Percentiles rank a stretch among this genome's conserved stretches.
Conservation (phyloP, 768 basidiomycete genomes). For the Termitomyces eurrhizus region DNA sequence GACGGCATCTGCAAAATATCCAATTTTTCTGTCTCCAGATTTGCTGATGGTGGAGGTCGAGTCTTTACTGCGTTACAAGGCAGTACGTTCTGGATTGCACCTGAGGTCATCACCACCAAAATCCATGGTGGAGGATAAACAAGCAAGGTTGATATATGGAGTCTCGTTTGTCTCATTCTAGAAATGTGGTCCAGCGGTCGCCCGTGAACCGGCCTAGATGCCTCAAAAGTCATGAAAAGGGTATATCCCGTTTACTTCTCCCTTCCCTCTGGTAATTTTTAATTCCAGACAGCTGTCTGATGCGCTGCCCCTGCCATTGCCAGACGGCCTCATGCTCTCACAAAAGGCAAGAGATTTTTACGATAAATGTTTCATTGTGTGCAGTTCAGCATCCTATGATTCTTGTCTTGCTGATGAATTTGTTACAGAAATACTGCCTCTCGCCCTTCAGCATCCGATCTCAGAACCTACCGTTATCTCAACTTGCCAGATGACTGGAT, state of each 20-base stretch:
- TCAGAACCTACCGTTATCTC: conserved; percentile 75
- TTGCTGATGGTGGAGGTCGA: conserved; percentile 74
- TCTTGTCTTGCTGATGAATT: not conserved
- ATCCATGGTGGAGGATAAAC: conserved; percentile 74
- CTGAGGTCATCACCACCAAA: conserved; percentile 84
- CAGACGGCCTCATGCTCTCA: conserved; percentile 70
- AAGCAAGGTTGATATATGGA: conserved; percentile 97
- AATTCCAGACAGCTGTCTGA: conserved; percentile 61
- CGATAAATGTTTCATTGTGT: conserved; percentile 84
- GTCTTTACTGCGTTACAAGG: conserved; percentile 93
- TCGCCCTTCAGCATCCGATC: conserved; percentile 71
- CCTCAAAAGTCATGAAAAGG: conserved; percentile 89
- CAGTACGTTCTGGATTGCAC: conserved; percentile 99
- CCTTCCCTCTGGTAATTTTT: not conserved
- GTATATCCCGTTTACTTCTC: conserved; percentile 51
- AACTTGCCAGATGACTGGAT: conserved; percentile 64
- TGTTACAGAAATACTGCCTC: conserved; percentile 66
- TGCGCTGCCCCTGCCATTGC: conserved; percentile 82
- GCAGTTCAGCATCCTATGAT: conserved; percentile 6
- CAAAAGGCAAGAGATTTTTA: conserved; percentile 78
- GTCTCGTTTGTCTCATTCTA: conserved; percentile 90
- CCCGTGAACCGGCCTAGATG: conserved; percentile 89
- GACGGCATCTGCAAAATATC: conserved; percentile 93
- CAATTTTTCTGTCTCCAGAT: conserved; percentile 95
- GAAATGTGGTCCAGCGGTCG: conserved; percentile 96